Evolutionary conservation across 2,329 filamentous ascomycete genomes (phyloP).

Genomic region (Colletotrichum sublineola): DNA sequence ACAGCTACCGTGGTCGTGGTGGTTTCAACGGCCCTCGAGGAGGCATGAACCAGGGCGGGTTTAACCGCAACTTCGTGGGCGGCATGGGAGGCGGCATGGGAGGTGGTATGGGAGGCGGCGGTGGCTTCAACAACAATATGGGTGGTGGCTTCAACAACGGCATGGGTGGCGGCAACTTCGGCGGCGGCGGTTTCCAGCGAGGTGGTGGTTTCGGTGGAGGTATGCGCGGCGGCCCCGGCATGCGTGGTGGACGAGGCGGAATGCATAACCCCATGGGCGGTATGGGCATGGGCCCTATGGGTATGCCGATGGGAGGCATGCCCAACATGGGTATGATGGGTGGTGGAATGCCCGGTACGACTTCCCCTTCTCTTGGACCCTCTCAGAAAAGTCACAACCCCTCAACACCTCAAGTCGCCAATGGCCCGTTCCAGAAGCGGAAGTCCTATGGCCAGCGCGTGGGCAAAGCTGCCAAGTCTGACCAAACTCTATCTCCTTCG

Average conservation of each 20-base stretch:
- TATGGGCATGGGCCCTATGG: constrained; percentile 59
- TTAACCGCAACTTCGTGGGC: constrained; percentile 52
- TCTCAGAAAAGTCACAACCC: neutral
- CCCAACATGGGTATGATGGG: constrained; percentile 64
- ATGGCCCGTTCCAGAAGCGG: constrained; percentile 2
- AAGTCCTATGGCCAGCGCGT: constrained; percentile 4
- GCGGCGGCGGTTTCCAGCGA: constrained; percentile 62
- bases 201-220: constrained; percentile 61
- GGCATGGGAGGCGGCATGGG: constrained; percentile 55
- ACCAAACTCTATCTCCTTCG: neutral
- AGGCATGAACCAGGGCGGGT: constrained; percentile 63
- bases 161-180: constrained; percentile 65
- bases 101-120: constrained; percentile 58
- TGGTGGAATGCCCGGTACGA: constrained; percentile 68
- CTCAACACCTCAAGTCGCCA: constrained; percentile 3
- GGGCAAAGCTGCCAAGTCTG: constrained; percentile 13
- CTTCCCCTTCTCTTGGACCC: constrained; percentile 31
- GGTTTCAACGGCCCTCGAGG: constrained; percentile 61
- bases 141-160: constrained; percentile 64
- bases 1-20: constrained; percentile 66
- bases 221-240: constrained; percentile 62
- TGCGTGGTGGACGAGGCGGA: constrained; percentile 52
- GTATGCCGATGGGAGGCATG: constrained; percentile 68
- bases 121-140: constrained; percentile 58
- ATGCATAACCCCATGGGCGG: constrained; percentile 67